Base-by-base conservation (phyloP, 2,329 filamentous ascomycete species). In the Fusarium sacchari region DNA sequence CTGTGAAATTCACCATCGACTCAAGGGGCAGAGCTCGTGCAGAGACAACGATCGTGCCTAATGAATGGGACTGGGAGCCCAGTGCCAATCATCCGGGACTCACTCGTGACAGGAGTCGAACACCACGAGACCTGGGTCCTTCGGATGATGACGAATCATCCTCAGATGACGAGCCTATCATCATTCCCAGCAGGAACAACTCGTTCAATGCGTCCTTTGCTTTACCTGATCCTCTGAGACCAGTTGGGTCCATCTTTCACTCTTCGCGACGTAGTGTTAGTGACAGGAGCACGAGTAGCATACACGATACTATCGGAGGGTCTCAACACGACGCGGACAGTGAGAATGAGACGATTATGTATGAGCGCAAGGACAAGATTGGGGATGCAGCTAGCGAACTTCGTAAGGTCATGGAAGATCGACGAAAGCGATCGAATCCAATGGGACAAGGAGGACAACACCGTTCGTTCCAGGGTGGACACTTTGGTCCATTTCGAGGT, bases 1-100 rank as follows among this genome's bases (percentile, higher is more conserved):
- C 89, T 46, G 88, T 92, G 12, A 89, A 88, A 74, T 90, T 92
- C 69, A 90, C 86, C 22, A 91, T 92, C 69, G 90, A 91, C 75
- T 84, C 88, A n/a, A 86, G 87, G 60, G 90, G 90, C 28, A 85
- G 89, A 62, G 89, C 89, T 20, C 84, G 86, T 37, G 87, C 88
- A 14, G 88, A 90, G 71, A 87, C 87, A 2, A 87, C 86, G 3
- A 79, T 85, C 2, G 76, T 86, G 15, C 81, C 82, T 24, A 81
- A 83, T 14, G 80, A 82, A 10, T 64, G 68, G 73, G 79, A 72
- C 34, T 55, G 69, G 44, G 74, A 73, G 36, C 74, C 72, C 49
- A 76, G 59, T 53, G 69, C 82, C 28, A 73, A 73, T 34, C 75
- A 80, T 64, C 78, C 77, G 67, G 77, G 76, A 60, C 77, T 77